Conservation (phyloP, 1,139 yeast species). For the Hemisphaericaspora lyxosophila region DNA sequence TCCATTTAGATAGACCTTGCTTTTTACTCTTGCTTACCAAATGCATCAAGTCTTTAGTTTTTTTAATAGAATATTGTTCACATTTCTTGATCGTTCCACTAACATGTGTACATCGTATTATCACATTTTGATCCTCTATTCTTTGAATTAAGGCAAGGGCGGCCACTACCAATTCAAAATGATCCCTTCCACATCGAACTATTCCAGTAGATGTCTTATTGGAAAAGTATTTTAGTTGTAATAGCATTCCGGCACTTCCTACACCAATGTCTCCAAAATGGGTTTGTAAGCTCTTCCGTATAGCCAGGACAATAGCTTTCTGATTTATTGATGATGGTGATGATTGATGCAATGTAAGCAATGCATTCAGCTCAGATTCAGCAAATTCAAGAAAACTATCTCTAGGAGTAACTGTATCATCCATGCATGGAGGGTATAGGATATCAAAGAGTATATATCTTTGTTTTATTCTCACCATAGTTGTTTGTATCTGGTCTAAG, state of each 20-base stretch:
- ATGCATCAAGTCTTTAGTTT: constrained; percentile 38
- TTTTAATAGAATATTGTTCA: constrained; percentile 61
- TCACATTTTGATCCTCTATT: constrained; percentile 52
- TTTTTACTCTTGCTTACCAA: constrained; percentile 11
- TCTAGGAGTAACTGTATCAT: constrained; percentile 9
- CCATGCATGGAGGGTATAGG: constrained; percentile 53
- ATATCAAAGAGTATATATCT: constrained; percentile 82
- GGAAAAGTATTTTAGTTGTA: constrained; percentile 79
- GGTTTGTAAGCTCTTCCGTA: constrained; percentile 53
- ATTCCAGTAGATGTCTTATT: constrained; percentile 84
- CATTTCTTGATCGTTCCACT: constrained; percentile 90
- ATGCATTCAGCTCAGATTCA: constrained; percentile 33
- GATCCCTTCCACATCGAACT: constrained; percentile 69
- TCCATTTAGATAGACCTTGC: constrained; percentile 5
- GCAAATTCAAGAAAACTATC: constrained; percentile 24
- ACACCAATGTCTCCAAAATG: constrained; percentile 79
- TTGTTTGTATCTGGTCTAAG: constrained; percentile 1
- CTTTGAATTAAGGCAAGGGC: constrained; percentile 65
- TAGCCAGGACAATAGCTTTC: constrained; percentile 49
- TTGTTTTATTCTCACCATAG: constrained; percentile 85
- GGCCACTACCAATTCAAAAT: constrained; percentile 61
- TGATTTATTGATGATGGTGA: constrained; percentile 46
- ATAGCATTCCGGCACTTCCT: constrained; percentile 60
- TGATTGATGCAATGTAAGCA: constrained; percentile 49
- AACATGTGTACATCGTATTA: constrained; percentile 64